Conservation (phyloP, 176 grass and related monocot species). For the Dactylis glomerata region DNA sequence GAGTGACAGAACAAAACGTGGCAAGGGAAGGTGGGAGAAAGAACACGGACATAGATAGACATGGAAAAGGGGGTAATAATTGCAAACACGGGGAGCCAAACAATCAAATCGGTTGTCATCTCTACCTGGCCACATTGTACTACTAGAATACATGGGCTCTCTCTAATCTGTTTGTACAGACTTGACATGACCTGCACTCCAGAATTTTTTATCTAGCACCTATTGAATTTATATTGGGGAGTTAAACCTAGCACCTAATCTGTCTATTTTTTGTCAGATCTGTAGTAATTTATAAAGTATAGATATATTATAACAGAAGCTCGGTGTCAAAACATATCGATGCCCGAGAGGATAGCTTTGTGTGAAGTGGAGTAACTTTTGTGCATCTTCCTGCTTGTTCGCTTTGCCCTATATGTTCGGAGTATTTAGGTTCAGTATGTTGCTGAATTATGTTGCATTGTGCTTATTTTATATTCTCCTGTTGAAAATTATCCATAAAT, state of each 20-base stretch:
- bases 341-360: not conserved
- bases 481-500: too few relatives aligned
- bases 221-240: not conserved
- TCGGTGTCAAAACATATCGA: not conserved
- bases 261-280: too few relatives aligned
- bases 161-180: slow-evolving; percentile 23
- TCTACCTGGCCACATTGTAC: slow-evolving; percentile 42
- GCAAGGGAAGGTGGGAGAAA: not conserved
- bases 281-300: not conserved
- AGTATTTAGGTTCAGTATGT: too few relatives aligned
- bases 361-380: not conserved
- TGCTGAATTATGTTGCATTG: too few relatives aligned
- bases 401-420: not conserved
- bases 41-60: not conserved
- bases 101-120: slow-evolving; percentile 56
- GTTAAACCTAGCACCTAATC: too few relatives aligned
- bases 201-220: slow-evolving; percentile 13
- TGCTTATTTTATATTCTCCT: too few relatives aligned
- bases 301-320: not conserved
- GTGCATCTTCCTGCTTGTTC: not conserved
- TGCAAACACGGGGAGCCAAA: slow-evolving; percentile 26
- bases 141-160: slow-evolving; percentile 12
- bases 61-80: slow-evolving; percentile 42
- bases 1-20: not conserved
- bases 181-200: slow-evolving; percentile 26